Base-by-base conservation (phyloP, 108 stramenopile species). In the Fragilaria crotonensis region DNA sequence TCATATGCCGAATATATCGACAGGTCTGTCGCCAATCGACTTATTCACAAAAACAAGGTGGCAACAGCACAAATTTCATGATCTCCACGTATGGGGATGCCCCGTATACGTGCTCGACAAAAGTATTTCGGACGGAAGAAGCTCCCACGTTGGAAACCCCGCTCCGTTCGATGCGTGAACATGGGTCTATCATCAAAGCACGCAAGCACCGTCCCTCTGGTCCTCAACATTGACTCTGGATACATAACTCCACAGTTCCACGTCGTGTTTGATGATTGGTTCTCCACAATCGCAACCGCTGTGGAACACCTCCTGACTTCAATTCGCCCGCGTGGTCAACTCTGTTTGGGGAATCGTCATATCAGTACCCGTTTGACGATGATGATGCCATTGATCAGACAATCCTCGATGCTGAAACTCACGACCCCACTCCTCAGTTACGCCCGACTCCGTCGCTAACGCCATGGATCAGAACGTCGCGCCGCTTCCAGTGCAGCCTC, bases 61-160 rank as follows among this genome's bases (percentile, higher is more conserved):
- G 59, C 57, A 56, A 14, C 51, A 58, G 4, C 1, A 18, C 29
- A 0, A 44, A 14, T 45, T 68, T 26, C 52, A 52, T 17, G 30
- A 63, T 44, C 28, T 31, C 25, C 71, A 72, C 60, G 74, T 70
- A 1, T 75, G 64, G 64, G 74, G 74, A 0, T 75, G 68, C 23
- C 73, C 73, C 4, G 48, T 56, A 2, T 74, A 59, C 25, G 63
- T 74, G 0, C 28, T 72, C 30, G 68, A 75, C 36, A 62, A 62
- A 0, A 60, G 20, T 9, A 57, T 76, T 19, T 17, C 45, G 7
- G 66, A 67, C 50, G 66, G 0, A 57, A 71, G 19, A 76, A 71
- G 52, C 22, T 76, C 25, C 70, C 70, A 0, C 54, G 62, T 20
- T 76, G 54, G 60, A 25, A 62, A 4, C 52, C 52, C n/a, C 59